Conservation (phyloP, 345 rosid genomes). For the Populus nigra region DNA sequence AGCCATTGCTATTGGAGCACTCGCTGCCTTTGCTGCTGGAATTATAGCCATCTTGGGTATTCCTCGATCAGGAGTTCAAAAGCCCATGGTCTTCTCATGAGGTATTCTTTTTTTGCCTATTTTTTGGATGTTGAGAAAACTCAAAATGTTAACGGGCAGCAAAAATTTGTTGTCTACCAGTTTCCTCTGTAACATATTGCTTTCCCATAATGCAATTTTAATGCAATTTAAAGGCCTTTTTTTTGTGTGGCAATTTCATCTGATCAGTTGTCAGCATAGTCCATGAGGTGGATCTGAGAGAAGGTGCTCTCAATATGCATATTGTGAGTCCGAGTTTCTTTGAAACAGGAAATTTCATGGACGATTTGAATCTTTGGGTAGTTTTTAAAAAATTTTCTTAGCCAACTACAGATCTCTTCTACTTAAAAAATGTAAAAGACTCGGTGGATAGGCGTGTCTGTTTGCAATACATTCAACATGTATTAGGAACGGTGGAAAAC, state of each 20-base stretch:
- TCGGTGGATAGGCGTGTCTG: constrained; percentile 2
- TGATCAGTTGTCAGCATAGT: background rate
- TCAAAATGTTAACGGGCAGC: background rate
- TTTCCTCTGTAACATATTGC: background rate
- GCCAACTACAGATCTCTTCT: background rate
- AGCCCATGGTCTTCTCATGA: constrained; percentile 52
- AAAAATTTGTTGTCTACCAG: constrained; percentile 5
- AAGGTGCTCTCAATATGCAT: constrained; percentile 8
- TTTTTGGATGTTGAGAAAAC: background rate
- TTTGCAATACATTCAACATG: constrained; percentile 4
- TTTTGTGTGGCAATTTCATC: constrained; percentile 5
- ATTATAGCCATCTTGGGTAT: constrained; percentile 78
- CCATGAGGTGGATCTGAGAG: constrained; percentile 2
- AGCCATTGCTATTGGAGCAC: constrained; percentile 66
- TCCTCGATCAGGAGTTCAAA: constrained; percentile 65
- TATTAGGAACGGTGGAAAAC: constrained; percentile 7
- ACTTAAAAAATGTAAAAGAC: background rate
- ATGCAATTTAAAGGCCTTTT: constrained; percentile 5
- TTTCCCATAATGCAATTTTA: constrained; percentile 2
- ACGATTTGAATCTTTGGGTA: constrained; percentile 3
- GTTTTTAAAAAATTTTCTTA: background rate
- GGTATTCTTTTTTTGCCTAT: constrained; percentile 23
- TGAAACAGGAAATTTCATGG: background rate
- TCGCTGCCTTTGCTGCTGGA: constrained; percentile 63
- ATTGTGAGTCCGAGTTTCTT: background rate